Conservation (phyloP, 352 stramenopile genomes). For the Phytophthora sansomeana region DNA sequence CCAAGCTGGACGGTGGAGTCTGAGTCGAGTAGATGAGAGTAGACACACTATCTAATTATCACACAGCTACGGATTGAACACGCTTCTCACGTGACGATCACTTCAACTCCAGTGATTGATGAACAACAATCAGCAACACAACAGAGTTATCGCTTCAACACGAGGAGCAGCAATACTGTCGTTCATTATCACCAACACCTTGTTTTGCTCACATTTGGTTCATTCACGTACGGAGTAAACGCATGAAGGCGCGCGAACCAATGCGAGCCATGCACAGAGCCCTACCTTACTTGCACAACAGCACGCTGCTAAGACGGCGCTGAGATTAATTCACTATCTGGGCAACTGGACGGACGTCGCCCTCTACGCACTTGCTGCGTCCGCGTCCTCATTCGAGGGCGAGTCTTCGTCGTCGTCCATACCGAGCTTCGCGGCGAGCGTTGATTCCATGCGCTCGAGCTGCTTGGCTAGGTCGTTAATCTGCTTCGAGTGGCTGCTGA, state of each 20-base stretch:
- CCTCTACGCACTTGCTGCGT: conserved; percentile 44
- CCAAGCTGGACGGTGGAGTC: conserved; percentile 51
- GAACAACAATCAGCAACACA: not conserved
- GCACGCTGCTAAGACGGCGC: conserved; percentile 21
- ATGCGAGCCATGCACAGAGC: conserved; percentile 20
- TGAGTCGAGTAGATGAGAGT: conserved; percentile 18
- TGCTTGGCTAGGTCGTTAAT: conserved; percentile 86
- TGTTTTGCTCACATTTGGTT: conserved; percentile 22
- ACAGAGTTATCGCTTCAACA: not conserved
- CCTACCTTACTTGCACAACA: conserved; percentile 43
- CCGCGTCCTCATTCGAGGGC: conserved; percentile 31
- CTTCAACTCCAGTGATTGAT: not conserved
- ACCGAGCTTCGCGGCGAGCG: conserved; percentile 70
- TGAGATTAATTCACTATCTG: conserved; percentile 41
- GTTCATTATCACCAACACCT: conserved; percentile 30
- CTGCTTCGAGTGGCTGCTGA: conserved; percentile 83
- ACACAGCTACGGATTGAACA: conserved; percentile 10
- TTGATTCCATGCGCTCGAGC: conserved; percentile 85
- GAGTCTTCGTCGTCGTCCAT: conserved; percentile 30
- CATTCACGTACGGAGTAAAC: conserved; percentile 34
- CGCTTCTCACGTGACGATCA: conserved; percentile 4
- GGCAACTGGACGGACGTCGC: conserved; percentile 29
- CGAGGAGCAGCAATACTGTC: conserved; percentile 20
- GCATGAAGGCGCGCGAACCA: conserved; percentile 29
- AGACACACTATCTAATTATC: conserved; percentile 29